Evolutionary conservation across 2,329 filamentous ascomycete genomes (phyloP).

Genomic region (Penicillium sp.): DNA sequence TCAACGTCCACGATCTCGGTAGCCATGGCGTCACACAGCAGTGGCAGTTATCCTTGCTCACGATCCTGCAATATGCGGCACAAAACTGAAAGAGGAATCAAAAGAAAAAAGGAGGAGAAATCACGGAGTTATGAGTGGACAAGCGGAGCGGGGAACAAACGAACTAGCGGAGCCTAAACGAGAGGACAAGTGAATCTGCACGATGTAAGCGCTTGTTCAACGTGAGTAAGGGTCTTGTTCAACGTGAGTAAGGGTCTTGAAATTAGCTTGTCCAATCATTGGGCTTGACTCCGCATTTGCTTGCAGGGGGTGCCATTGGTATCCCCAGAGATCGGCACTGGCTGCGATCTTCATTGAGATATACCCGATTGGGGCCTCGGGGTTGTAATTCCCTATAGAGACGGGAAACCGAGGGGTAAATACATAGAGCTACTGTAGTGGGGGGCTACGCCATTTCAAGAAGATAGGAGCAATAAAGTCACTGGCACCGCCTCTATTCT

Average conservation of each 20-base stretch:
- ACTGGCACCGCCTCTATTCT: background rate
- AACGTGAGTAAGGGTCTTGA: background rate
- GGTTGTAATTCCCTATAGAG: background rate
- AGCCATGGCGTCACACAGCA: conserved; percentile 12
- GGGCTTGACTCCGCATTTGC: background rate
- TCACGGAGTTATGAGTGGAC: background rate
- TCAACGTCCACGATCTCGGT: conserved; percentile 14
- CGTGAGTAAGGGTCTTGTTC: background rate
- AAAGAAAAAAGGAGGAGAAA: background rate
- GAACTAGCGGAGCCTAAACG: background rate
- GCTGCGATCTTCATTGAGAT: background rate
- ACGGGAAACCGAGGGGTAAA: background rate
- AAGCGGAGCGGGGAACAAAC: background rate
- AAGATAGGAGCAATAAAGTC: too few relatives aligned
- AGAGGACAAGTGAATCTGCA: background rate
- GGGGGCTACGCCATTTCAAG: too few relatives aligned
- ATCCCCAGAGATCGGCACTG: background rate
- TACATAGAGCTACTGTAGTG: background rate
- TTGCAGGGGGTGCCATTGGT: background rate
- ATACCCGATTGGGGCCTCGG: background rate
- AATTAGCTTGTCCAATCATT: background rate
- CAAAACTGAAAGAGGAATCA: background rate
- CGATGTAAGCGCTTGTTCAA: background rate
- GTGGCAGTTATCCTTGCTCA: background rate
- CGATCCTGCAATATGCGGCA: background rate